Evolutionary conservation across 2,329 filamentous ascomycete genomes (phyloP).

Genomic region (Talaromyces sp.): DNA sequence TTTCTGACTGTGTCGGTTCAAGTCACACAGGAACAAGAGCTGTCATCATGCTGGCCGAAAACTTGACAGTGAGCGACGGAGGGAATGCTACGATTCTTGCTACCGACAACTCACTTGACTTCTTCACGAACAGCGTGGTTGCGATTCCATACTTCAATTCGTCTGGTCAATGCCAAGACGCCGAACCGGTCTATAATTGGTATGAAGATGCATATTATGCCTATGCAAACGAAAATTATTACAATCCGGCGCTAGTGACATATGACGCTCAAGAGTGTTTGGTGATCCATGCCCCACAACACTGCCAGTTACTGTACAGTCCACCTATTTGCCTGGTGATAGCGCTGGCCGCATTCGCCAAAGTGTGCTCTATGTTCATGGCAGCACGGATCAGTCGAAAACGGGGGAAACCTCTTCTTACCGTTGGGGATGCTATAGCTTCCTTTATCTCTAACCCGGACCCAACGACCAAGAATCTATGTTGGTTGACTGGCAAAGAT

Average conservation of each 20-base stretch:
- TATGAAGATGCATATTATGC: too few relatives aligned
- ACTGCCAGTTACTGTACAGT: slow-evolving; percentile 19
- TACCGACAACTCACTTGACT: background rate
- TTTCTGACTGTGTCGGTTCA: background rate
- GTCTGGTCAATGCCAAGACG: background rate
- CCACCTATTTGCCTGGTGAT: slow-evolving; percentile 12
- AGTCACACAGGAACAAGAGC: background rate
- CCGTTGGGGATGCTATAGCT: slow-evolving; percentile 31
- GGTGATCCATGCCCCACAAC: background rate
- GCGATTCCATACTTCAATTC: background rate
- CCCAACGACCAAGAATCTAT: slow-evolving; percentile 9
- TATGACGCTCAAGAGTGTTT: slow-evolving; percentile 3
- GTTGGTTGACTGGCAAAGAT: slow-evolving; percentile 3
- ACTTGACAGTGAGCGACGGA: slow-evolving; percentile 4
- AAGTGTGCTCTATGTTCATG: slow-evolving; percentile 20
- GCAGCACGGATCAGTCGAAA: background rate
- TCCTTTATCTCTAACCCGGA: slow-evolving; percentile 27
- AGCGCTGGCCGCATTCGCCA: slow-evolving; percentile 8
- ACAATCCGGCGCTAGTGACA: background rate
- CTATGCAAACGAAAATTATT: too few relatives aligned
- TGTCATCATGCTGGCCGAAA: background rate
- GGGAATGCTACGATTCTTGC: background rate
- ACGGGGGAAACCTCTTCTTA: slow-evolving; percentile 17
- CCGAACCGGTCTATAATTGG: background rate
- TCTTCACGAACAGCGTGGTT: background rate